These are phyloP conservation scores for Apiotrichum sp. DNA, from an alignment of 1,284 basidiomycete species.

Conservation along the genomic window DNA sequence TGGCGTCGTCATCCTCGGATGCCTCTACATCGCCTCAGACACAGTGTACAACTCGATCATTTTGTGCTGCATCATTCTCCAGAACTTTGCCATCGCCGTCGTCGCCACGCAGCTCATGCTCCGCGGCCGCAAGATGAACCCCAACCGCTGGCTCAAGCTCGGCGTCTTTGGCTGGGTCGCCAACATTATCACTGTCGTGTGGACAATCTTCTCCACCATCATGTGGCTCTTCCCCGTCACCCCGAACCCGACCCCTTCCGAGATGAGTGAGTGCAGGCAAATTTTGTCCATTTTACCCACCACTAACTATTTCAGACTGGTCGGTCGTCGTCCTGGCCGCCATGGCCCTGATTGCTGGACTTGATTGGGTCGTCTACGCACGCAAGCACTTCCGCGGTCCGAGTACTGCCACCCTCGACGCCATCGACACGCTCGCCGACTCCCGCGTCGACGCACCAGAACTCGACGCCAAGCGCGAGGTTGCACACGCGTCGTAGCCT, in stretches of 20 bases:
- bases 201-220: constrained; percentile 9
- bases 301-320: constrained; percentile 6
- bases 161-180: constrained; percentile 8
- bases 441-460: too few relatives aligned
- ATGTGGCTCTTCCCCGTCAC: constrained; percentile 17
- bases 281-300: neutral
- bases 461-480: neutral
- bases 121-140: constrained; percentile 6
- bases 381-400: constrained; percentile 15
- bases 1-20: constrained; percentile 12
- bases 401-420: constrained; percentile 3
- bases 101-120: constrained; percentile 10
- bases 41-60: constrained; percentile 17
- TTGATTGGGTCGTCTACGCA: constrained; percentile 14
- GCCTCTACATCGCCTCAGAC: constrained; percentile 11
- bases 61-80: constrained; percentile 15
- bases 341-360: constrained; percentile 7
- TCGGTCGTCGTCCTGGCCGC: constrained; percentile 10
- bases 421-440: constrained; percentile 1
- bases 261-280: constrained; percentile 7
- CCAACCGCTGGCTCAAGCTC: constrained; percentile 12
- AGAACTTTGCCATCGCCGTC: constrained; percentile 8
- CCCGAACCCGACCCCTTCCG: constrained; percentile 4
- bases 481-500: neutral
- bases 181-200: constrained; percentile 7